These are phyloP conservation scores for Boletus speciosus DNA, from an alignment of 768 basidiomycete genomes.

Conservation along the genomic window DNA sequence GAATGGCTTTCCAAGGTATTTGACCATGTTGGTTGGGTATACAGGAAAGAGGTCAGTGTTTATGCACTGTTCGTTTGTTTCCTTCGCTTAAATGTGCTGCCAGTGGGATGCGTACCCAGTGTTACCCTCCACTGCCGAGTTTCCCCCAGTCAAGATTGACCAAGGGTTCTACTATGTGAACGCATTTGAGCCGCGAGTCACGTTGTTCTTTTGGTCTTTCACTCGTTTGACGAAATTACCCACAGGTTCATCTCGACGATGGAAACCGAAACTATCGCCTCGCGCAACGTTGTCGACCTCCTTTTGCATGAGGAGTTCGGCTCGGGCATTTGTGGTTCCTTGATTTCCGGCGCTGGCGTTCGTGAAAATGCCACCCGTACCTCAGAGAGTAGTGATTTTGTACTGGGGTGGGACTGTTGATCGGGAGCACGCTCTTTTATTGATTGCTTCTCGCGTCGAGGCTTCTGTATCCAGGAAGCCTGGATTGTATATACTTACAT, in stretches of 20 bases:
- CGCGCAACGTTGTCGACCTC: slow-evolving; percentile 80
- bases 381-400: slow-evolving; percentile 40
- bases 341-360: slow-evolving; percentile 24
- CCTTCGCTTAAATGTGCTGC: slow-evolving; percentile 3
- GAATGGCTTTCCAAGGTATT: slow-evolving; percentile 70
- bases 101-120: slow-evolving; percentile 83
- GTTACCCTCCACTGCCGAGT: slow-evolving; percentile 59
- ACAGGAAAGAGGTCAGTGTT: slow-evolving; percentile 64
- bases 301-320: slow-evolving; percentile 71
- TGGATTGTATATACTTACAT: slow-evolving; percentile 1
- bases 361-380: slow-evolving; percentile 10
- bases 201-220: background rate
- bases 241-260: slow-evolving; percentile 81
- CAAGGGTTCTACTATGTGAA: slow-evolving; percentile 87
- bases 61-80: background rate
- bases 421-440: background rate
- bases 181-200: slow-evolving; percentile 80
- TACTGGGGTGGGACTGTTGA: slow-evolving; percentile 79
- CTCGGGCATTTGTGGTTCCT: slow-evolving; percentile 61
- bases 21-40: slow-evolving; percentile 73
- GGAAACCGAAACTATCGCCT: slow-evolving; percentile 87
- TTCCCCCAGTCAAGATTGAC: slow-evolving; percentile 77
- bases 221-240: background rate
- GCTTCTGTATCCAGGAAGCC: background rate
- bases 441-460: background rate